These are phyloP conservation scores for Dothidotthia symphoricarpi DNA, from an alignment of 2,329 filamentous ascomycete species.

Conservation along the genomic window DNA sequence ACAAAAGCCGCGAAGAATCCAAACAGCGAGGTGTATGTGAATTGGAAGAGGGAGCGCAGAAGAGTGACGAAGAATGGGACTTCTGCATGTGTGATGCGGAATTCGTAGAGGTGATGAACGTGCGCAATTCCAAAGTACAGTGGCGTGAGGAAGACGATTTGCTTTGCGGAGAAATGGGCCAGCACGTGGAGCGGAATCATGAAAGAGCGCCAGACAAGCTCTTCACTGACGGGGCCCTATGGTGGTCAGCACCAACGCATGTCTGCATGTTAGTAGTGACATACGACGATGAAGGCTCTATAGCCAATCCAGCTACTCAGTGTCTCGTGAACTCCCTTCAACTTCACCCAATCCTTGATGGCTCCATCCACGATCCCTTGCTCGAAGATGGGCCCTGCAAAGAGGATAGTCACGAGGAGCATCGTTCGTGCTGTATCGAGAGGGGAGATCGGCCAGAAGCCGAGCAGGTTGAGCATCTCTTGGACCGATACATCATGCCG, in stretches of 20 bases:
- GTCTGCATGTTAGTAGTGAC: constrained; percentile 33
- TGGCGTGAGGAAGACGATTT: constrained; percentile 77
- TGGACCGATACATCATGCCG: constrained; percentile 52
- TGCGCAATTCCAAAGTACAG: constrained; percentile 92
- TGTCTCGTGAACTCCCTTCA: constrained; percentile 54
- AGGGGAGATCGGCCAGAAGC: constrained; percentile 74
- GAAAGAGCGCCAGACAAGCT: constrained; percentile 87
- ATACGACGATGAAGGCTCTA: constrained; percentile 81
- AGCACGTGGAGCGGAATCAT: constrained; percentile 79
- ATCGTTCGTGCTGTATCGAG: constrained; percentile 63
- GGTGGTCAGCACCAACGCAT: constrained; percentile 7
- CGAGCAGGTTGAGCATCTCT: constrained; percentile 66
- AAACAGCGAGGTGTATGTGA: constrained; percentile 88
- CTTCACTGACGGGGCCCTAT: constrained; percentile 79
- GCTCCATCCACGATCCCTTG: constrained; percentile 67
- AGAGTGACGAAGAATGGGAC: constrained; percentile 63
- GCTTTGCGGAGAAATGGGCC: constrained; percentile 51
- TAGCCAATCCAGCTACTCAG: constrained; percentile 76
- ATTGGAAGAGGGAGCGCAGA: constrained; percentile 74
- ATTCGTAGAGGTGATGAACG: constrained; percentile 94
- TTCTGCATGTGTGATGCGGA: constrained; percentile 73
- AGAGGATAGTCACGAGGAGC: constrained; percentile 74
- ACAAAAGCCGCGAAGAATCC: constrained; percentile 91
- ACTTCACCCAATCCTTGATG: constrained; percentile 64
- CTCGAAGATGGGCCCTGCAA: constrained; percentile 82